phyloP scores from a whole-genome alignment of 176 grass and related monocot species.

The Urochloa ruziziensis region DNA sequence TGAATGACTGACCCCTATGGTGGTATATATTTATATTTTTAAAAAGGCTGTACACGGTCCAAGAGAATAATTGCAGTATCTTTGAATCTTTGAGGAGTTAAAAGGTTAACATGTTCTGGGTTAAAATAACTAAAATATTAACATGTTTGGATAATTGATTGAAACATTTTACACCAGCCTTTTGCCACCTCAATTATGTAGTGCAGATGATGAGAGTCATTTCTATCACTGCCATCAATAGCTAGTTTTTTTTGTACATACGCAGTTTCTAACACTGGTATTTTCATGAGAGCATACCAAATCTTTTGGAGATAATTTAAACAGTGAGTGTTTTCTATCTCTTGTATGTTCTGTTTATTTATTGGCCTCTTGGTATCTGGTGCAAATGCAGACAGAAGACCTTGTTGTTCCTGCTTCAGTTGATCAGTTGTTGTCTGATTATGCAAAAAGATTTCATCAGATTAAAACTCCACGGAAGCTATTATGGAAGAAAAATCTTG shows the following conservation, averaged over 20 bases:
- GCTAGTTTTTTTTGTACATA: not conserved
- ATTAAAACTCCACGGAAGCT: conserved; percentile 97
- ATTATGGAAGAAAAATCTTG: conserved; percentile 97
- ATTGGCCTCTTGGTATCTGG: not conserved
- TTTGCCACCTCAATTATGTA: not conserved
- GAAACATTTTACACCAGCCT: no score
- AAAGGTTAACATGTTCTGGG: not conserved
- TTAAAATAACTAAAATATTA: not conserved
- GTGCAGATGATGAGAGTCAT: not conserved
- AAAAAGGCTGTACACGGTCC: not conserved
- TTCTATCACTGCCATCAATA: not conserved
- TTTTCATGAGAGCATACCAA: not conserved
- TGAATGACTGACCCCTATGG: not conserved
- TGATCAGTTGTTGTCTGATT: conserved; percentile 77
- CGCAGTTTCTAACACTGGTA: not conserved
- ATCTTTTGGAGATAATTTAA: not conserved
- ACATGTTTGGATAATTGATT: not conserved
- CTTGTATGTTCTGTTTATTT: conserved; percentile 12
- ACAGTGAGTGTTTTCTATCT: not conserved
- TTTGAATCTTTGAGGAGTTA: not conserved
- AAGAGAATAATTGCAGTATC: not conserved
- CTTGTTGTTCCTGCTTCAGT: conserved; percentile 74
- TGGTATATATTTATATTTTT: not conserved
- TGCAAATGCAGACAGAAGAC: conserved; percentile 70
- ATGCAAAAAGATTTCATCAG: conserved; percentile 90